phyloP scores from a whole-genome alignment of 2,329 filamentous ascomycete genomes.

The Talaromyces sp. region DNA sequence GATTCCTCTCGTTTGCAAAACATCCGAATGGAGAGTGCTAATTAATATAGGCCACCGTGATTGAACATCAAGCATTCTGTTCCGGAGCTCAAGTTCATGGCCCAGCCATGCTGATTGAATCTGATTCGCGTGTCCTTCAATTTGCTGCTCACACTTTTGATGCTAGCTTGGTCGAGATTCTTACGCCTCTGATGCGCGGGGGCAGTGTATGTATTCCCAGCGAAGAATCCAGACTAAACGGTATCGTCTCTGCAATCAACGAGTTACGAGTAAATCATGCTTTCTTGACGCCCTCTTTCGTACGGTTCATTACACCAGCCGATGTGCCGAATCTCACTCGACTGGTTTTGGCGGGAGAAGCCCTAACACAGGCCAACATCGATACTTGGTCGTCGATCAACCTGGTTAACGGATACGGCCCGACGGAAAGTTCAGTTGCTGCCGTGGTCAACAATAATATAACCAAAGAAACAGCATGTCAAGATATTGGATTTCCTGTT shows the following conservation, averaged over 20 bases:
- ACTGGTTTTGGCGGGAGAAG: constrained; percentile 45
- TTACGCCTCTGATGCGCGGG: constrained; percentile 56
- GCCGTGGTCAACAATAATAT: constrained; percentile 24
- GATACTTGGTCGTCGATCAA: constrained; percentile 18
- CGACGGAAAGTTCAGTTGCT: constrained; percentile 17
- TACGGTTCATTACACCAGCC: constrained; percentile 42
- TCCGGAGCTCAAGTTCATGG: constrained; percentile 56
- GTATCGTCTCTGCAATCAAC: constrained; percentile 41
- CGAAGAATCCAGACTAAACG: constrained; percentile 41
- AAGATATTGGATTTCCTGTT: constrained; percentile 39
- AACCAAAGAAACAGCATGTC: constrained; percentile 28
- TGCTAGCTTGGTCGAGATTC: constrained; percentile 54
- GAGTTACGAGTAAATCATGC: constrained; percentile 54
- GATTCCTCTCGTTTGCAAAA: constrained; percentile 49
- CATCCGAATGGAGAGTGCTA: constrained; percentile 61
- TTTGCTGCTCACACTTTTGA: constrained; percentile 58
- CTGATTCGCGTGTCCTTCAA: constrained; percentile 59
- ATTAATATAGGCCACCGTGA: constrained; percentile 54
- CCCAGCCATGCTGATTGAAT: constrained; percentile 50
- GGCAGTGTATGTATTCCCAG: constrained; percentile 61
- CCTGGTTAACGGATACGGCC: constrained; percentile 20
- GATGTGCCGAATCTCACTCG: constrained; percentile 37
- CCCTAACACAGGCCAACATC: constrained; percentile 39
- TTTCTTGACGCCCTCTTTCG: constrained; percentile 62
- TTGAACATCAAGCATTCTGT: constrained; percentile 60